Evolutionary conservation across 495 filamentous ascomycete genomes (phyloP).

Genomic region (Pseudevernia furfuracea): DNA sequence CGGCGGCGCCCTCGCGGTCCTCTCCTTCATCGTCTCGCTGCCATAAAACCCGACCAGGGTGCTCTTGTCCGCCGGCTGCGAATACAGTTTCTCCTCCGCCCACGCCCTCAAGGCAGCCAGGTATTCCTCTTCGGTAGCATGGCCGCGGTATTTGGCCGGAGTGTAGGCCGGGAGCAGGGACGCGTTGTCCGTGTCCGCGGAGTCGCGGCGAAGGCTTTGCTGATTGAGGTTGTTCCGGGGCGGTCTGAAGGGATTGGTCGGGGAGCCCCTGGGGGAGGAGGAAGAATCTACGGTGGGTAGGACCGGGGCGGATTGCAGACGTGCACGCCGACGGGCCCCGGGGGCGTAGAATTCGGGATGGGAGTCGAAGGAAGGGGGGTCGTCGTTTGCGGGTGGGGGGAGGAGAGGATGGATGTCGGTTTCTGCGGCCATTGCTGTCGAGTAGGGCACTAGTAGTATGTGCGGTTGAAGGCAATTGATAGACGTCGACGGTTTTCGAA

Average conservation of each 20-base stretch:
- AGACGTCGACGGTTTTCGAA: not conserved
- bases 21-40: slow-evolving; percentile 12
- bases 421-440: not conserved
- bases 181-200: not conserved
- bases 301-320: not conserved
- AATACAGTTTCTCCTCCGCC: slow-evolving; percentile 13
- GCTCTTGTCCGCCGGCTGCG: slow-evolving; percentile 5
- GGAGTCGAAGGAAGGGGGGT: not conserved
- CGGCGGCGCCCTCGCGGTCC: slow-evolving; percentile 8
- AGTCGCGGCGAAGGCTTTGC: not conserved
- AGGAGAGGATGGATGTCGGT: slow-evolving; percentile 6
- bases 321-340: not conserved
- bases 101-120: slow-evolving; percentile 9
- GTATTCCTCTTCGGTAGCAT: slow-evolving; percentile 6
- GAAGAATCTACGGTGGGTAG: not conserved
- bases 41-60: slow-evolving; percentile 10
- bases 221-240: not conserved
- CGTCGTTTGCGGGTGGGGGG: slow-evolving; percentile 4
- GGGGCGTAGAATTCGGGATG: slow-evolving; percentile 5
- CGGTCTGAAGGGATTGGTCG: not conserved
- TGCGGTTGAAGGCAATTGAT: not conserved
- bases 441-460: not conserved
- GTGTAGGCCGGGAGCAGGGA: slow-evolving; percentile 16
- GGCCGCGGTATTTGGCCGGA: slow-evolving; percentile 6
- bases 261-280: not conserved